Percentiles rank a stretch among this genome's conserved stretches.
These are phyloP conservation scores for Asterophora parasitica DNA, from an alignment of 768 basidiomycete species.

Conservation along the genomic window DNA sequence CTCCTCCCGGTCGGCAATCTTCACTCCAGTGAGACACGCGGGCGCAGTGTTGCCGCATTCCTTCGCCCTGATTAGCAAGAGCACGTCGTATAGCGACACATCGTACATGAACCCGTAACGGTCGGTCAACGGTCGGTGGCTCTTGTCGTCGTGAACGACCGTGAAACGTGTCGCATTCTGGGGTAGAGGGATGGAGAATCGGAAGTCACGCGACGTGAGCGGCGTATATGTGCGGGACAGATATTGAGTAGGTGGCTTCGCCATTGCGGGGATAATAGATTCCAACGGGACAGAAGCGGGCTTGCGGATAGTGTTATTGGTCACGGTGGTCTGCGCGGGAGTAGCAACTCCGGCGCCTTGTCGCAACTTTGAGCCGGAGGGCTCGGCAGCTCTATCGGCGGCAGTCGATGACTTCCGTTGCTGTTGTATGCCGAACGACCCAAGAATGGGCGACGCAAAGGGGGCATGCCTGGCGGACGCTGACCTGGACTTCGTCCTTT, in stretches of 20 bases:
- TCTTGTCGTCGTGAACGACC: conserved; percentile 45
- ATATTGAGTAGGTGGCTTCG: conserved; percentile 83
- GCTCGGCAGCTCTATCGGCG: conserved; percentile 11
- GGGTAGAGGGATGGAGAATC: conserved; percentile 59
- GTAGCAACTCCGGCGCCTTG: conserved; percentile 18
- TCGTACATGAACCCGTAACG: conserved; percentile 92
- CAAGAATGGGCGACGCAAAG: conserved; percentile 56
- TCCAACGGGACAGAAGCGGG: conserved; percentile 62
- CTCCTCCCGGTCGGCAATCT: conserved; percentile 80
- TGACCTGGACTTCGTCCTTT: conserved; percentile 30
- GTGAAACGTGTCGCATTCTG: conserved; percentile 54
- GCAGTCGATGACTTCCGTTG: conserved; percentile 35
- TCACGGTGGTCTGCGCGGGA: conserved; percentile 10
- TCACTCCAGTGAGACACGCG: conserved; percentile 82
- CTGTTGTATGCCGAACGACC: conserved; percentile 52
- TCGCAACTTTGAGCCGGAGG: conserved; percentile 26
- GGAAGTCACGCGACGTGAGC: conserved; percentile 69
- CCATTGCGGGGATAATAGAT: conserved; percentile 73
- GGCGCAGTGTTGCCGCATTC: conserved; percentile 74
- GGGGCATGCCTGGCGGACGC: conserved; percentile 34
- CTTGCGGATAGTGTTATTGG: conserved; percentile 20
- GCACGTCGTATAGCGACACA: conserved; percentile 72
- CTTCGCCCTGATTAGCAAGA: conserved; percentile 67
- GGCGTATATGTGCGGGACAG: conserved; percentile 72
- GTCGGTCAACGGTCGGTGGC: conserved; percentile 66